A percentile compares a stretch with the other conserved stretches of the same genome.
These are phyloP conservation scores for Daldinia concentrica DNA, from an alignment of 495 filamentous ascomycete species.

Conservation along the genomic window DNA sequence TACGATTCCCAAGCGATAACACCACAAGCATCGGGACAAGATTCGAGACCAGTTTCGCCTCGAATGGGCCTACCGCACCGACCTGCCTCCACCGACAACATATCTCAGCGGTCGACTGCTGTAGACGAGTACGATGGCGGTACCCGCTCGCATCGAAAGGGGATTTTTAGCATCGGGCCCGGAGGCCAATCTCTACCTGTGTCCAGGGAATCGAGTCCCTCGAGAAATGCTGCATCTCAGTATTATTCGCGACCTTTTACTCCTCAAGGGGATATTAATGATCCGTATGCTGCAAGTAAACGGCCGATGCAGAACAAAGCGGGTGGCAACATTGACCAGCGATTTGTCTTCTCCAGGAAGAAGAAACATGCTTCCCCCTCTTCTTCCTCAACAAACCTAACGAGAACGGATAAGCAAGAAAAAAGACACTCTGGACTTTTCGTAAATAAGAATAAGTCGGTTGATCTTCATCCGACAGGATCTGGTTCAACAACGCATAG, in stretches of 20 bases:
- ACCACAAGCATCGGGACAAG: constrained; percentile 64
- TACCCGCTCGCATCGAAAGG: constrained; percentile 63
- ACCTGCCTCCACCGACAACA: constrained; percentile 53
- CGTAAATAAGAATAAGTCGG: constrained; percentile 43
- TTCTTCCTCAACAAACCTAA: constrained; percentile 57
- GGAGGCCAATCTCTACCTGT: constrained; percentile 69
- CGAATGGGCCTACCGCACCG: constrained; percentile 49
- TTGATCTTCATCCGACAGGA: constrained; percentile 47
- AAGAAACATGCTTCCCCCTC: constrained; percentile 54
- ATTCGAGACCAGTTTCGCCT: constrained; percentile 48
- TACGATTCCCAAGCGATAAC: constrained; percentile 65
- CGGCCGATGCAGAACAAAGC: constrained; percentile 76
- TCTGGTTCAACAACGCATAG: constrained; percentile 63
- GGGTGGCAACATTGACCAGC: constrained; percentile 74
- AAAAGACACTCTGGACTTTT: constrained; percentile 61
- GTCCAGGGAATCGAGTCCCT: constrained; percentile 72
- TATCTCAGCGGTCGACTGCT: constrained; percentile 39
- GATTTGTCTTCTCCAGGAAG: constrained; percentile 80
- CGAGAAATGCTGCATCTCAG: constrained; percentile 66
- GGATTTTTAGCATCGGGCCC: constrained; percentile 78
- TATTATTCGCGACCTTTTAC: constrained; percentile 75
- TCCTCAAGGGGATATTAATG: constrained; percentile 81
- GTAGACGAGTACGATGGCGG: constrained; percentile 46
- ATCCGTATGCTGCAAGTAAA: constrained; percentile 87
- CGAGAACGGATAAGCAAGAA: constrained; percentile 46